A percentile compares a stretch with the other conserved stretches of the same genome.
phyloP scores from a whole-genome alignment of 2,329 filamentous ascomycete species.

The Pseudocercospora eumusae region DNA sequence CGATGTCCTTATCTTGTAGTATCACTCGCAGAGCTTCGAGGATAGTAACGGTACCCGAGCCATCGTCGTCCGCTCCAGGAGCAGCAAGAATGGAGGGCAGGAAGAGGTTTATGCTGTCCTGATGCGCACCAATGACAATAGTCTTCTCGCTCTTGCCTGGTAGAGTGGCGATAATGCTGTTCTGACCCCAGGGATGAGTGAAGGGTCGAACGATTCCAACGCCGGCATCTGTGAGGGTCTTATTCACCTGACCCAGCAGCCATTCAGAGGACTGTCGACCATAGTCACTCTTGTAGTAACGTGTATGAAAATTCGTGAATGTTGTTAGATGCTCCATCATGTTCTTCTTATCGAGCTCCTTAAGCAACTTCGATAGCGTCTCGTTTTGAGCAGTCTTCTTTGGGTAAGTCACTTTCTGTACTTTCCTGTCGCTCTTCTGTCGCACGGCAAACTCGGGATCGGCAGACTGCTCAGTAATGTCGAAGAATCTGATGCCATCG shows the following conservation, averaged over 20 bases:
- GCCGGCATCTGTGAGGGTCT: slow-evolving; percentile 69
- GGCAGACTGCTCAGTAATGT: slow-evolving; percentile 73
- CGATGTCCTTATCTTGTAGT: slow-evolving; percentile 66
- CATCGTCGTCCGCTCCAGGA: slow-evolving; percentile 94
- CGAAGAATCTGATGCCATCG: slow-evolving; percentile 85
- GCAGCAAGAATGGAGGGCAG: slow-evolving; percentile 80
- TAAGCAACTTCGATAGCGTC: slow-evolving; percentile 66
- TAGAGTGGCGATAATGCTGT: slow-evolving; percentile 87
- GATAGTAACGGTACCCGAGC: slow-evolving; percentile 82
- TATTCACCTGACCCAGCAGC: slow-evolving; percentile 73
- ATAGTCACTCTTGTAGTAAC: slow-evolving; percentile 77
- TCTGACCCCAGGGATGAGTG: slow-evolving; percentile 79
- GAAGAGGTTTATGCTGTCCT: slow-evolving; percentile 94
- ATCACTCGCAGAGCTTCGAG: slow-evolving; percentile 85
- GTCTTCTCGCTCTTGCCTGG: slow-evolving; percentile 83
- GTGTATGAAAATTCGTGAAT: slow-evolving; percentile 76
- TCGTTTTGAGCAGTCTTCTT: slow-evolving; percentile 65
- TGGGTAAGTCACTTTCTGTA: slow-evolving; percentile 63
- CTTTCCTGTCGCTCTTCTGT: slow-evolving; percentile 28
- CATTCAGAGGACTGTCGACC: slow-evolving; percentile 85
- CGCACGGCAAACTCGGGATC: slow-evolving; percentile 44
- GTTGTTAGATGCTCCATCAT: slow-evolving; percentile 78
- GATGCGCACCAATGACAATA: slow-evolving; percentile 71
- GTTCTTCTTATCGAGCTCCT: slow-evolving; percentile 69
- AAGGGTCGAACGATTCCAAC: slow-evolving; percentile 76